Conservation (phyloP, 1,284 basidiomycete species). For the Irpex sp. region DNA sequence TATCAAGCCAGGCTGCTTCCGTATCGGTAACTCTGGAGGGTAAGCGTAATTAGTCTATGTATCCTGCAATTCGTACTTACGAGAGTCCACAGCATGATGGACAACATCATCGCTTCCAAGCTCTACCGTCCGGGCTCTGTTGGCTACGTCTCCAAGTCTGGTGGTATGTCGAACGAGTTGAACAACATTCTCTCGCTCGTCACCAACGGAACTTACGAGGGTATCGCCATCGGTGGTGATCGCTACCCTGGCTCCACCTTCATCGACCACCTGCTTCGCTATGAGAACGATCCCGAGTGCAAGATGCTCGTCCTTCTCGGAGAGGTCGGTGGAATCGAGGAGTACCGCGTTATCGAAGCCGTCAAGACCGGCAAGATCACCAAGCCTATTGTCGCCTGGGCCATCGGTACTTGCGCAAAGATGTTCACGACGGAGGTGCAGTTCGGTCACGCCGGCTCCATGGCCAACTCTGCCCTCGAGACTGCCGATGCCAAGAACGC, state of each 20-base stretch:
- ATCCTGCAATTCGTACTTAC: slow-evolving; percentile 11
- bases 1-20: slow-evolving; percentile 99
- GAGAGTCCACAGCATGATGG: slow-evolving; percentile 81
- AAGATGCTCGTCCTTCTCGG: slow-evolving; percentile 99
- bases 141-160: slow-evolving; percentile 99
- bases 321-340: slow-evolving; percentile 98
- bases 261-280: slow-evolving; percentile 98
- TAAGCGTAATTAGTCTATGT: slow-evolving; percentile 31
- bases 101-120: slow-evolving; percentile 99
- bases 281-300: slow-evolving; percentile 96
- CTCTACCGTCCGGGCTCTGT: slow-evolving; percentile 97
- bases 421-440: slow-evolving; percentile 99
- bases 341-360: slow-evolving; percentile 98
- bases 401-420: slow-evolving; percentile 99
- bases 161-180: slow-evolving; percentile 99
- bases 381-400: slow-evolving; percentile 99
- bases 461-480: slow-evolving; percentile 97
- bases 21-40: slow-evolving; percentile 99
- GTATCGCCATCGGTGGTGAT: slow-evolving; percentile 99
- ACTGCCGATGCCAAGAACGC: slow-evolving; percentile 98
- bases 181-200: slow-evolving; percentile 99
- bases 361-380: slow-evolving; percentile 93
- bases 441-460: slow-evolving; percentile 97
- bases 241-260: slow-evolving; percentile 98
- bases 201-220: slow-evolving; percentile 99